Evolutionary conservation across 2,329 filamentous ascomycete species (phyloP).

Genomic region (Fusarium marasasianum): DNA sequence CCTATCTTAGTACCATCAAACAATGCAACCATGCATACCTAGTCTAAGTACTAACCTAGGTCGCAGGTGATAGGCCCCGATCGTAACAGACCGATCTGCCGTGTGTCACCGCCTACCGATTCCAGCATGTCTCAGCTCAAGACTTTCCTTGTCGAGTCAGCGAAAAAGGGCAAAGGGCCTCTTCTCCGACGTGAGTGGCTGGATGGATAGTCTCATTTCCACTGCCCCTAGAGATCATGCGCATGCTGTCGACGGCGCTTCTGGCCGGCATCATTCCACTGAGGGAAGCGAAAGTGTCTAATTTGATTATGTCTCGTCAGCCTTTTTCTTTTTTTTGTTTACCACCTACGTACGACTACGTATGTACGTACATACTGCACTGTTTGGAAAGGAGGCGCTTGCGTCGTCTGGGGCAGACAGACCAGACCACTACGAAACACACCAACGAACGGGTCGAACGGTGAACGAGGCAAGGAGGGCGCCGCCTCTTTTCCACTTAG

Average conservation of each 20-base stretch:
- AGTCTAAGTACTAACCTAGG: no score
- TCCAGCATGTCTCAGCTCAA: neutral
- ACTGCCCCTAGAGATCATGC: conserved; percentile 16
- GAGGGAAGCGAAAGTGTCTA: conserved; percentile 31
- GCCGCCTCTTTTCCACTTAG: conserved; percentile 13
- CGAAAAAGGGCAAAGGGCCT: neutral
- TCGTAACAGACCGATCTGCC: conserved; percentile 4
- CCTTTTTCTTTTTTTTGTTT: neutral
- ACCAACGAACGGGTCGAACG: conserved; percentile 28
- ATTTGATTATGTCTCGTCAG: conserved; percentile 15
- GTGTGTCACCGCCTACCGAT: neutral
- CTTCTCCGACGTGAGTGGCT: conserved; percentile 25
- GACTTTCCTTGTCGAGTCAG: conserved; percentile 15
- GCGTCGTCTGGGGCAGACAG: conserved; percentile 15
- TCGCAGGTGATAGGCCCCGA: neutral
- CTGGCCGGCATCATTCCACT: conserved; percentile 11
- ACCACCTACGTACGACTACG: neutral
- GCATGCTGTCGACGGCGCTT: conserved; percentile 1
- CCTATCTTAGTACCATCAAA: neutral
- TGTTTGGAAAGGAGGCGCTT: conserved; percentile 32
- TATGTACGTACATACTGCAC: neutral
- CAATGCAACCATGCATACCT: neutral
- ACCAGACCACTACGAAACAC: conserved; percentile 17
- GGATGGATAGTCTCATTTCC: conserved; percentile 31
- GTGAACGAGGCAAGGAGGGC: conserved; percentile 15